Conservation (phyloP, 2,329 filamentous ascomycete species). For the Penicillium griseofulvum region DNA sequence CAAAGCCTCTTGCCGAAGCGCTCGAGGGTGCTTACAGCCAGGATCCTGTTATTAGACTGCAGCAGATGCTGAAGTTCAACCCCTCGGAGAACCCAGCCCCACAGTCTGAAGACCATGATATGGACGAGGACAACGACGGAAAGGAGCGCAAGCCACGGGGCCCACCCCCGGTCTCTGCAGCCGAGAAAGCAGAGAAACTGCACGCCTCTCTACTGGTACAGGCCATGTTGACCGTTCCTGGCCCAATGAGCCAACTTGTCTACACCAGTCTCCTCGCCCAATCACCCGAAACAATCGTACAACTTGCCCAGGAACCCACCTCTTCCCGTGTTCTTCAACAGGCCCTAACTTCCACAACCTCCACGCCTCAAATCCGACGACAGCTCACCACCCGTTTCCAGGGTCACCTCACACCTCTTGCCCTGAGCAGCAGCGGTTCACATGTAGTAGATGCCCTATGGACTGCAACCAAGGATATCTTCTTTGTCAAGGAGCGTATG, state of each 20-base stretch:
- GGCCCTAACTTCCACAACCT: conserved; percentile 55
- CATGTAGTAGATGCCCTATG: conserved; percentile 68
- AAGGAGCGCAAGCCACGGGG: conserved; percentile 13
- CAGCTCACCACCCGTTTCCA: conserved; percentile 64
- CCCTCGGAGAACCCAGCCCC: conserved; percentile 7
- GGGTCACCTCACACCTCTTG: conserved; percentile 59
- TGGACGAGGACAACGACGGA: conserved; percentile 51
- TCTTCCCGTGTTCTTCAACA: conserved; percentile 64
- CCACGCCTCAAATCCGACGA: conserved; percentile 57
- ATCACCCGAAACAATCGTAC: conserved; percentile 55
- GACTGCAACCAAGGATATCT: conserved; percentile 60
- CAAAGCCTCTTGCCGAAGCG: conserved; percentile 53
- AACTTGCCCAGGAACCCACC: conserved; percentile 62
- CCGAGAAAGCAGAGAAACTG: conserved; percentile 60
- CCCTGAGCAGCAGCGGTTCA: conserved; percentile 61
- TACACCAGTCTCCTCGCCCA: conserved; percentile 68
- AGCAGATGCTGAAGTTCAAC: conserved; percentile 59
- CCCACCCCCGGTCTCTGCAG: conserved; percentile 35
- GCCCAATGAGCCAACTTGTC: conserved; percentile 65
- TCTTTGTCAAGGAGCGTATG: conserved; percentile 66
- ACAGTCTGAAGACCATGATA: conserved; percentile 37
- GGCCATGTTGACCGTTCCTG: conserved; percentile 72
- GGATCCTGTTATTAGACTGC: conserved; percentile 52
- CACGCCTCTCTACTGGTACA: conserved; percentile 83
- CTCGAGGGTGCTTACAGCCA: conserved; percentile 59